These are phyloP conservation scores for Aspergillus sp. DNA, from an alignment of 2,329 filamentous ascomycete species.

Conservation along the genomic window DNA sequence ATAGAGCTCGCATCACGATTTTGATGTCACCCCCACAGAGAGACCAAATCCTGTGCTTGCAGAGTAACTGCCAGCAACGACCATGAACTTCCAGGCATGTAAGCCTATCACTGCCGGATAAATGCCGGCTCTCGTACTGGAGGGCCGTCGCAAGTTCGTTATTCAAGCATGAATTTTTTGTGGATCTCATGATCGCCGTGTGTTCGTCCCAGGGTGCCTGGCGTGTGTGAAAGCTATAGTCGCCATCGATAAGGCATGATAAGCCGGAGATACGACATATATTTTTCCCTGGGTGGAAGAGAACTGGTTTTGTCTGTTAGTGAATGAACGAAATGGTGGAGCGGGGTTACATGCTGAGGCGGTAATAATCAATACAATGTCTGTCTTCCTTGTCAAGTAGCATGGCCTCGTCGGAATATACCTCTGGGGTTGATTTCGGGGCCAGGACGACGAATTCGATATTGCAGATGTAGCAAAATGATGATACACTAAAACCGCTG, in stretches of 20 bases:
- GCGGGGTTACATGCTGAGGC: background rate
- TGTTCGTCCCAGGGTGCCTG: slow-evolving; percentile 1
- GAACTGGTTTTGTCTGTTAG: background rate
- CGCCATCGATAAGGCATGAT: background rate
- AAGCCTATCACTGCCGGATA: background rate
- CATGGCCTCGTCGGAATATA: background rate
- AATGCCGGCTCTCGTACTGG: background rate
- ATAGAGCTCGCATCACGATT: background rate
- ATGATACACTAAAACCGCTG: too few species aligned
- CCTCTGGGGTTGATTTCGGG: background rate
- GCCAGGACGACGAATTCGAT: rapidly evolving
- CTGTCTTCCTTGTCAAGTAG: background rate
- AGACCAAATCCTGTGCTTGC: background rate
- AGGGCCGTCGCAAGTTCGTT: background rate
- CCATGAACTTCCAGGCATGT: background rate
- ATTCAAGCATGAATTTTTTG: background rate
- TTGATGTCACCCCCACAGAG: background rate
- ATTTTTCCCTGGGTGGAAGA: background rate
- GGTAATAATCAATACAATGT: background rate
- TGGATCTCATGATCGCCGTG: background rate
- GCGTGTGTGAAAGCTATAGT: background rate
- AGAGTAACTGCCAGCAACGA: background rate
- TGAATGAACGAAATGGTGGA: background rate
- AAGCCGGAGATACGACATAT: background rate
- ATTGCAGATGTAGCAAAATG: background rate